Evolutionary conservation across 2,329 filamentous ascomycete genomes (phyloP).

Genomic region (Pezicula carpinea): DNA sequence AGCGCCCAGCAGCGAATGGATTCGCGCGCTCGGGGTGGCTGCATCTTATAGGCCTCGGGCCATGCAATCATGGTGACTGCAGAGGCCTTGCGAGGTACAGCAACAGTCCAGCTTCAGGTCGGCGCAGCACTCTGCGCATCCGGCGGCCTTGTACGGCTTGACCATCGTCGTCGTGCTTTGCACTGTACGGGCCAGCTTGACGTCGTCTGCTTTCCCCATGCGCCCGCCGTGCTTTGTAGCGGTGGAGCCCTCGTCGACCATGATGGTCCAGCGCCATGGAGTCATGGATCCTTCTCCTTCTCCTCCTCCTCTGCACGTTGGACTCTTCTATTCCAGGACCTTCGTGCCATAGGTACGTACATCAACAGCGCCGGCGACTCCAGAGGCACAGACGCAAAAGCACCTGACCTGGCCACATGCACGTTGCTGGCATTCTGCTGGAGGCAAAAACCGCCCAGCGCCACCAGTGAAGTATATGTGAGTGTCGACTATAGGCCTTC

Average conservation of each 20-base stretch:
- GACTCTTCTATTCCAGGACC: conserved; percentile 13
- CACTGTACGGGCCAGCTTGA: too few species aligned
- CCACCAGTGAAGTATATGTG: conserved; percentile 15
- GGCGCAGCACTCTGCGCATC: conserved; percentile 15
- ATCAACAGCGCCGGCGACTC: conserved; percentile 17
- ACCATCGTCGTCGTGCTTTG: too few species aligned
- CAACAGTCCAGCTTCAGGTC: too few species aligned
- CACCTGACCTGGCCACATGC: conserved; percentile 2
- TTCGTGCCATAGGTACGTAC: not conserved
- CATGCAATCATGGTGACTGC: conserved; percentile 11
- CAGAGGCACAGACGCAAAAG: conserved; percentile 11
- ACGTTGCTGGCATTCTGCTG: conserved; percentile 2
- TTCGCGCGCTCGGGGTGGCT: conserved; percentile 4
- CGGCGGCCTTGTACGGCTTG: not conserved
- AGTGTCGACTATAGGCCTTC: not conserved
- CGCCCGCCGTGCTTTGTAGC: not conserved
- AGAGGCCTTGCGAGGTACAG: conserved; percentile 10
- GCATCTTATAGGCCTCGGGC: conserved; percentile 21
- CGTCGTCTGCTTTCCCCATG: too few species aligned
- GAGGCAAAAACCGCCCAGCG: conserved; percentile 9
- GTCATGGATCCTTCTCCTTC: conserved; percentile 1
- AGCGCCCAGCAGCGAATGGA: conserved; percentile 20
- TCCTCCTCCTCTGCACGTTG: conserved; percentile 2
- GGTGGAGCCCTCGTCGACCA: not conserved
- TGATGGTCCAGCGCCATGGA: not conserved